Base-by-base conservation (phyloP, 805 yeast genomes). In the Wickerhamiella dianesei region DNA sequence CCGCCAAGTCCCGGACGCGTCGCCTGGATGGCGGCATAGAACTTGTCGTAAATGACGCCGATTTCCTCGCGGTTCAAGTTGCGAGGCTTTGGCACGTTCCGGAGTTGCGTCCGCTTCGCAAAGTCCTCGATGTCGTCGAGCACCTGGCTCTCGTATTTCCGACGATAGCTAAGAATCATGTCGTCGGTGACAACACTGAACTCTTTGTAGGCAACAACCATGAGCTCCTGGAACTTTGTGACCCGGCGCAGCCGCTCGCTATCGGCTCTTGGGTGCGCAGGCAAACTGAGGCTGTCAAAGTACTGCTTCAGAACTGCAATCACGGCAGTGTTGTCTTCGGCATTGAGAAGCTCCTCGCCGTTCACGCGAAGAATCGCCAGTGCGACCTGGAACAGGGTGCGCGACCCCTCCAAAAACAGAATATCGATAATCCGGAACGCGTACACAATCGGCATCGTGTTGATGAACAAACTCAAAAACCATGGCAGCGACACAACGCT, bases 401-500 rank as follows among this genome's bases (percentile, higher is more conserved):
- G 79, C 2, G 95, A 79, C 0, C 99, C 99, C 62, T 87, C 87
- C 48, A 84, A 70, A 62, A 92, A 82, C 59, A 92, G 80, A 19
- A 87, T 81, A 63, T 92, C 99, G 57, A 89, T 73, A 42, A 92
- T 82, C 61, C 97, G 71, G 57, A 87, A 84, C 2, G 98, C 96
- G 65, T 78, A 89, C 4, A 87, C 87, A 54, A 92, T 67, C 0
- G 98, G 98, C 95, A 92, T 87, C 0, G 95, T 80, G 55, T 83
- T 88, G 54, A 89, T 74, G 62, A 84, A 92, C 37, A 92, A 66
- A 0, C 96, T 85, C 46, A 92, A 67, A 60, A 92, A 92, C 99
- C 99, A 92, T 2, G 98, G 97, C 40, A 92, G 67, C 0, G 96
- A 85, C 1, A 89, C 89, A 16, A 92, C 94, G 0, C 95, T 83